Percentiles rank a stretch among this genome's conserved stretches.
These are phyloP conservation scores for Tetracladium marchalianum DNA, from an alignment of 495 filamentous ascomycete species.

Conservation along the genomic window DNA sequence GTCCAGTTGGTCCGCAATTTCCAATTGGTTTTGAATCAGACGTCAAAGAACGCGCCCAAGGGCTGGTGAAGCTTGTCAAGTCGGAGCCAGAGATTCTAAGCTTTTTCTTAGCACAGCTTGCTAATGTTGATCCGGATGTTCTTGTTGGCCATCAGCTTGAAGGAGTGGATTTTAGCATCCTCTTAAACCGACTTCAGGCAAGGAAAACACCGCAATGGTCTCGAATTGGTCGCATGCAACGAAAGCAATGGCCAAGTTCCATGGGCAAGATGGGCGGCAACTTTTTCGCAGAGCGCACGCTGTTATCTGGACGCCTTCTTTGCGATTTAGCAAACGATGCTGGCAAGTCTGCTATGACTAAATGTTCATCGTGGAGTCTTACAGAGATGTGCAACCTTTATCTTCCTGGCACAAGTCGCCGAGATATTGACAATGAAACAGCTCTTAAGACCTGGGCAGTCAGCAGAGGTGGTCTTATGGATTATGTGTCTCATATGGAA, in stretches of 20 bases:
- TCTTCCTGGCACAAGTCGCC: conserved; percentile 51
- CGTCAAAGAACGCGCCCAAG: conserved; percentile 44
- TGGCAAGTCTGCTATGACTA: conserved; percentile 93
- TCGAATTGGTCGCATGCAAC: conserved; percentile 74
- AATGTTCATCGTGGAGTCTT: conserved; percentile 95
- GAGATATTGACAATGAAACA: conserved; percentile 78
- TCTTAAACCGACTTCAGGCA: conserved; percentile 79
- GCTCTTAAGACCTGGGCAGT: conserved; percentile 83
- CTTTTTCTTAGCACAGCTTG: conserved; percentile 80
- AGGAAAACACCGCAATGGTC: conserved; percentile 91
- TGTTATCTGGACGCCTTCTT: conserved; percentile 80
- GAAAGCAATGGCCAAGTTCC: conserved; percentile 77
- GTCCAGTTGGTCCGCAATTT: conserved; percentile 64
- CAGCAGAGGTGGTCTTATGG: conserved; percentile 77
- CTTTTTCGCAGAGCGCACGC: conserved; percentile 84
- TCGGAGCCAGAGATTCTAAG: conserved; percentile 74
- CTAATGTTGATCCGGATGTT: conserved; percentile 84
- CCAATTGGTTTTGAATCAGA: conserved; percentile 79
- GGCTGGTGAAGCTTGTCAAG: conserved; percentile 69
- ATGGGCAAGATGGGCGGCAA: conserved; percentile 77
- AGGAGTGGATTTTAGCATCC: conserved; percentile 88
- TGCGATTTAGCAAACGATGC: conserved; percentile 95
- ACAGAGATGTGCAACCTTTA: conserved; percentile 95
- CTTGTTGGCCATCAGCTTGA: conserved; percentile 93
- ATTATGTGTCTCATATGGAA: conserved; percentile 86